These are phyloP conservation scores for Amphicarpaea edgeworthii DNA, from an alignment of 306 rosid genomes.

Conservation along the genomic window DNA sequence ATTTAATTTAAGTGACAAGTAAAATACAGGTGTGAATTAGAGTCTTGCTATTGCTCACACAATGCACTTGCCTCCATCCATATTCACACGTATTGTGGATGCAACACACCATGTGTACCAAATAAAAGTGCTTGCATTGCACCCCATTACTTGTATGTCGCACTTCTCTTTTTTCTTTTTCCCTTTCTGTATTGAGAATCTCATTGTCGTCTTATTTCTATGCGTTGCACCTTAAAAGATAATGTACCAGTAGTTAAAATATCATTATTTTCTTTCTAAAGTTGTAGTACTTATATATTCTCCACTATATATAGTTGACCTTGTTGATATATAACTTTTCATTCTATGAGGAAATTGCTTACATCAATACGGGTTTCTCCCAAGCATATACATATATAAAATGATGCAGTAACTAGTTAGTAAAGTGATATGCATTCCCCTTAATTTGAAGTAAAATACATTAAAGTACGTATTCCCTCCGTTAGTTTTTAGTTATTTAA, in stretches of 20 bases:
- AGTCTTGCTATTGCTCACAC: constrained; percentile 27
- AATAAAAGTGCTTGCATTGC: constrained; percentile 22
- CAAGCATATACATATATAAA: neutral
- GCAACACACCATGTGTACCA: constrained; percentile 31
- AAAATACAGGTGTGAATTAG: constrained; percentile 32
- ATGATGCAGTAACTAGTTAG: too few species aligned
- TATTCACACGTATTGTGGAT: constrained; percentile 55
- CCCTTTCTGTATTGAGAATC: neutral
- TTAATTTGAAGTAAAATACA: neutral
- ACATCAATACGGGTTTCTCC: neutral
- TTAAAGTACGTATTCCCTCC: too few species aligned
- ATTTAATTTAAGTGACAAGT: neutral
- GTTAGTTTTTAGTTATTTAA: too few species aligned
- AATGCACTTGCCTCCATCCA: constrained; percentile 51
- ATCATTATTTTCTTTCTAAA: neutral
- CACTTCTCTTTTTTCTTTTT: neutral
- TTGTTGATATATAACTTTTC: neutral
- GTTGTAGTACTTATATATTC: neutral
- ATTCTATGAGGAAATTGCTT: neutral
- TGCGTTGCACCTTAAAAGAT: neutral
- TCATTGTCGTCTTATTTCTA: neutral
- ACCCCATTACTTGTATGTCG: constrained; percentile 5
- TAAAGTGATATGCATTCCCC: neutral
- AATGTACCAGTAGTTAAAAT: neutral
- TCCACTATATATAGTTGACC: neutral